Percentiles rank a stretch among this genome's conserved stretches.
These are phyloP conservation scores for Leccinellum rugosiceps DNA, from an alignment of 768 basidiomycete genomes.

Conservation along the genomic window DNA sequence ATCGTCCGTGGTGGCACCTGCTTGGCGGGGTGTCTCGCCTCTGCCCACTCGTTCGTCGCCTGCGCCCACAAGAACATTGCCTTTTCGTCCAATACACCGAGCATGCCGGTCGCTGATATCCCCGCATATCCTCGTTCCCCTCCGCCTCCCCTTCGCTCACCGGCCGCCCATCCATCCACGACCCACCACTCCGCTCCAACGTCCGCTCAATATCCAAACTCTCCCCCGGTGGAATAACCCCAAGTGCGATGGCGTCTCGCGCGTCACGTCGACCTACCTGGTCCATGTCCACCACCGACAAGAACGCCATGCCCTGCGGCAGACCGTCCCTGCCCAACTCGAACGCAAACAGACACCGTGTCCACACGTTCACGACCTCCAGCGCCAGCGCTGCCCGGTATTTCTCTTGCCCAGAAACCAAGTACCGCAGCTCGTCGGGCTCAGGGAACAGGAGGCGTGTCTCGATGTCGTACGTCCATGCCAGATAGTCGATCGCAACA, in stretches of 20 bases:
- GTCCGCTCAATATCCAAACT: constrained; percentile 67
- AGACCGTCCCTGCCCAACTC: constrained; percentile 40
- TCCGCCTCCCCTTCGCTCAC: not conserved
- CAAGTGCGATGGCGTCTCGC: constrained; percentile 89
- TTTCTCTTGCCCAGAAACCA: constrained; percentile 80
- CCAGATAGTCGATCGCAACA: constrained; percentile 90
- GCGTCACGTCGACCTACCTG: constrained; percentile 92
- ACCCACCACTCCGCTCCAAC: no score
- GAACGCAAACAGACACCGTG: constrained; percentile 71
- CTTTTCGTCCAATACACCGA: constrained; percentile 59
- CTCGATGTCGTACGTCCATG: constrained; percentile 72
- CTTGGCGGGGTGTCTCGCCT: constrained; percentile 67
- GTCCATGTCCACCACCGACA: constrained; percentile 95
- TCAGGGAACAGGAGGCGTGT: constrained; percentile 95
- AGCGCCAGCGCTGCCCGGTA: constrained; percentile 87
- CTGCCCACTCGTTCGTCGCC: constrained; percentile 64
- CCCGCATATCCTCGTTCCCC: constrained; percentile 29
- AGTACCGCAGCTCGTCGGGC: constrained; percentile 94
- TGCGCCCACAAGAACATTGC: constrained; percentile 49
- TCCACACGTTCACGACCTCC: no score
- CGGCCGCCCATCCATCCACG: no score
- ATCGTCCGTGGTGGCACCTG: constrained; percentile 2
- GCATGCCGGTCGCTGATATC: constrained; percentile 57
- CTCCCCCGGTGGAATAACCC: constrained; percentile 80
- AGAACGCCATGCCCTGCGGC: constrained; percentile 86